Percentiles rank a stretch among this genome's conserved stretches.
These are phyloP conservation scores for Thalassiosira exigua DNA, from an alignment of 352 stramenopile genomes.

Conservation along the genomic window DNA sequence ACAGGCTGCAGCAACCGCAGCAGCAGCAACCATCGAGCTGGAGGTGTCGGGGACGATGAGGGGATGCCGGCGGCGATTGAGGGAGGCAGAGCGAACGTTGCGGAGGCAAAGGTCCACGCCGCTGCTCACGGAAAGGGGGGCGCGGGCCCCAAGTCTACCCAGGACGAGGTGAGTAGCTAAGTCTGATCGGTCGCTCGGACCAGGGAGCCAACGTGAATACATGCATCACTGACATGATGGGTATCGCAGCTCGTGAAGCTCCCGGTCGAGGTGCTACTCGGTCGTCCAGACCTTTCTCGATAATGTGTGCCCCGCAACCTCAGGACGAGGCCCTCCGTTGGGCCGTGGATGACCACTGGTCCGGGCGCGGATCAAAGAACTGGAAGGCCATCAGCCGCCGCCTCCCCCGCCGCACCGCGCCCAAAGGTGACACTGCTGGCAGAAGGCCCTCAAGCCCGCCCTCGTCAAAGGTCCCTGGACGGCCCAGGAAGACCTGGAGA, in stretches of 20 bases:
- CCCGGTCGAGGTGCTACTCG: background rate
- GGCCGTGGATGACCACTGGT: slow-evolving; percentile 45
- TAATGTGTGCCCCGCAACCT: too few relatives aligned
- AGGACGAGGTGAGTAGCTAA: slow-evolving; percentile 41
- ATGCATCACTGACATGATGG: too few relatives aligned
- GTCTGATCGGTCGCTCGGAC: background rate
- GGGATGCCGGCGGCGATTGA: too few relatives aligned
- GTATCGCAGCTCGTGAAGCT: background rate
- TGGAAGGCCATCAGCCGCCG: slow-evolving; percentile 83
- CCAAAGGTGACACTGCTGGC: slow-evolving; percentile 93
- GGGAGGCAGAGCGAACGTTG: background rate
- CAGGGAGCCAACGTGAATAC: background rate
- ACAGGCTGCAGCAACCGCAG: too few relatives aligned
- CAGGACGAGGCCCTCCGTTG: slow-evolving; percentile 73
- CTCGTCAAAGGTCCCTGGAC: slow-evolving; percentile 96
- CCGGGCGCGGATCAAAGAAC: slow-evolving; percentile 63
- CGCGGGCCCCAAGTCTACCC: slow-evolving; percentile 25
- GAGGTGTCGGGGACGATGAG: too few relatives aligned
- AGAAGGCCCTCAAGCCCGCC: slow-evolving; percentile 91
- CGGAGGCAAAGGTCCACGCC: background rate
- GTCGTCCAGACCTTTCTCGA: too few relatives aligned
- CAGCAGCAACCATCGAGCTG: too few relatives aligned
- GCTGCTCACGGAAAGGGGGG: slow-evolving; percentile 5
- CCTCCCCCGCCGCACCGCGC: slow-evolving; percentile 82
- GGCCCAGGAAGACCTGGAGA: slow-evolving; percentile 93